Conservation (phyloP, 306 rosid species). For the Dalbergia oliveri region DNA sequence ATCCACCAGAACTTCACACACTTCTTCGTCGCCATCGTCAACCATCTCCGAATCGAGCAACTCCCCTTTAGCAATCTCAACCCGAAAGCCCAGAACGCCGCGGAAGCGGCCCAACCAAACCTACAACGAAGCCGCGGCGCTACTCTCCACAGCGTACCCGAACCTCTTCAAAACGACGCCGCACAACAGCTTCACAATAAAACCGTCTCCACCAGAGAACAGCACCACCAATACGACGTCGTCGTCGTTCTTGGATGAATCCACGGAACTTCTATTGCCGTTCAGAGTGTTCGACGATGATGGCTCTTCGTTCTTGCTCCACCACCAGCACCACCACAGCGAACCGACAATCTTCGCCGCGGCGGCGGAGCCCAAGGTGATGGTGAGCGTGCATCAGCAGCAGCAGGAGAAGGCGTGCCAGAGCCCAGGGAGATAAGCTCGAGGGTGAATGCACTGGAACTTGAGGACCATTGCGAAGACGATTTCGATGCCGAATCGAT, state of each 20-base stretch:
- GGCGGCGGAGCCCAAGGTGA: slow-evolving; percentile 55
- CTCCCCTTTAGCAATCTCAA: slow-evolving; percentile 70
- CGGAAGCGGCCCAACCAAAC: slow-evolving; percentile 93
- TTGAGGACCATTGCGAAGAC: slow-evolving; percentile 59
- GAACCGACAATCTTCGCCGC: not conserved
- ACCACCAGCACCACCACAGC: slow-evolving; percentile 48
- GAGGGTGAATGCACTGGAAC: slow-evolving; percentile 54
- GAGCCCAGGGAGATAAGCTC: slow-evolving; percentile 85
- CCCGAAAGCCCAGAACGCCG: slow-evolving; percentile 78
- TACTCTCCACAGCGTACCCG: slow-evolving; percentile 90
- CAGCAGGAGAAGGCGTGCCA: slow-evolving; percentile 54
- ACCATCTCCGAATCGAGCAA: slow-evolving; percentile 86
- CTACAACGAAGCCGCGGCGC: slow-evolving; percentile 90
- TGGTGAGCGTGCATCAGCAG: slow-evolving; percentile 35
- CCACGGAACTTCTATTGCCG: slow-evolving; percentile 68
- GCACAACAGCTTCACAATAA: too few relatives aligned
- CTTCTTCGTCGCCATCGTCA: slow-evolving; percentile 78
- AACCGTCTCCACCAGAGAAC: slow-evolving; percentile 53
- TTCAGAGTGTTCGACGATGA: slow-evolving; percentile 62
- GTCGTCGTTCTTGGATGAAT: slow-evolving; percentile 49
- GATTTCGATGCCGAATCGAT: slow-evolving; percentile 89
- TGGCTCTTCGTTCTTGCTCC: slow-evolving; percentile 60
- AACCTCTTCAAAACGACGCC: slow-evolving; percentile 55
- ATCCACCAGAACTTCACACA: slow-evolving; percentile 62
- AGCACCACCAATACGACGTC: not conserved